Percentiles rank a stretch among this genome's conserved stretches.
These are phyloP conservation scores for Amoebophrya sp. DNA, from an alignment of 169 alveolate species.

Conservation along the genomic window DNA sequence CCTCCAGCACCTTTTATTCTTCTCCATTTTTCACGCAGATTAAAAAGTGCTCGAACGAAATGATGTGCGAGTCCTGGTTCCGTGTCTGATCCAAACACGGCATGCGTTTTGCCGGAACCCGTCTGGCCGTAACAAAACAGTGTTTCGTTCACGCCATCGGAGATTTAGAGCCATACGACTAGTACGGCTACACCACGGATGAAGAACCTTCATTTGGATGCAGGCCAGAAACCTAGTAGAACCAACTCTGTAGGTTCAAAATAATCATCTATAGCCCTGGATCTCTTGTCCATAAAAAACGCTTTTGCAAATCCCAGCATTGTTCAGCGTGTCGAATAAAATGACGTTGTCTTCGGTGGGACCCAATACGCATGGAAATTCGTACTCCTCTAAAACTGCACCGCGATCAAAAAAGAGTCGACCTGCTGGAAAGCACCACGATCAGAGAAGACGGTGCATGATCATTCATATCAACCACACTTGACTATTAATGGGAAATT, in stretches of 20 bases:
- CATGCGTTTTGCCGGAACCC: not conserved
- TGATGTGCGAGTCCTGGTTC: not conserved
- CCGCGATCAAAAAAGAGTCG: not conserved
- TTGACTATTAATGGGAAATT: too few relatives aligned
- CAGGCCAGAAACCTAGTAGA: not conserved
- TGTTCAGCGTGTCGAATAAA: not conserved
- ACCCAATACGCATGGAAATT: not conserved
- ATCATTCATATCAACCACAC: too few relatives aligned
- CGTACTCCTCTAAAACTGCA: not conserved
- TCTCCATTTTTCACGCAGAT: not conserved
- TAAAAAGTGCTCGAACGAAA: not conserved
- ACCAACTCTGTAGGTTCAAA: not conserved
- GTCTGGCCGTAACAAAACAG: not conserved
- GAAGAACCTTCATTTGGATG: not conserved
- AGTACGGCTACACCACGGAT: not conserved
- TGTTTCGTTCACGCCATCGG: not conserved
- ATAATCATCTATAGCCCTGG: not conserved
- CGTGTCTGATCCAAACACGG: not conserved
- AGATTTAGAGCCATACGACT: not conserved
- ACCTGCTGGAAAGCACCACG: too few relatives aligned
- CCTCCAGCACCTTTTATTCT: not conserved
- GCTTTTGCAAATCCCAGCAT: not conserved
- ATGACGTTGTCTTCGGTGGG: not conserved
- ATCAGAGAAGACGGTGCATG: too few relatives aligned
- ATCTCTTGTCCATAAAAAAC: not conserved